Conservation (phyloP, 768 basidiomycete species). For the Kwoniella sp. region DNA sequence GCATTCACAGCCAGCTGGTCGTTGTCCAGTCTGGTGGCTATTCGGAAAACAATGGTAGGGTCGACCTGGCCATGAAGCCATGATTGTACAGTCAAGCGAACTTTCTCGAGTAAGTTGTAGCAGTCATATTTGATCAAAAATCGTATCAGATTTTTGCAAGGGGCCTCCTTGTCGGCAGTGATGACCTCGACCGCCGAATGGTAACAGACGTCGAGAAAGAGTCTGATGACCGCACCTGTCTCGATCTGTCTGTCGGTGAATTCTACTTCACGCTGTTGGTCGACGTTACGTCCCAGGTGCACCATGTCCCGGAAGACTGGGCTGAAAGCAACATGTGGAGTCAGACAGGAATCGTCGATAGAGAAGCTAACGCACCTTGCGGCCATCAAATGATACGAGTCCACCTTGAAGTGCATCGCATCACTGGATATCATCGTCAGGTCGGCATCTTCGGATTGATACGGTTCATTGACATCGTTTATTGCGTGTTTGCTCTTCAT, state of each 20-base stretch:
- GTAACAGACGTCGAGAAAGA: not conserved
- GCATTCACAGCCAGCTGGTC: no score
- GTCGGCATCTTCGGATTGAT: not conserved
- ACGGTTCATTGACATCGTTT: not conserved
- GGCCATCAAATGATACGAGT: not conserved
- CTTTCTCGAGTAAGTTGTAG: no score
- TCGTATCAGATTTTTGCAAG: not conserved
- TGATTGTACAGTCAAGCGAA: no score
- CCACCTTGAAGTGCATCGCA: not conserved
- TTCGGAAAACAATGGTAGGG: not conserved
- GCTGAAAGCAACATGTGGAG: no score
- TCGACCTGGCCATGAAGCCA: no score
- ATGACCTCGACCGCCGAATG: not conserved
- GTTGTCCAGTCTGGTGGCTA: not conserved
- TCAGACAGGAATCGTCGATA: not conserved
- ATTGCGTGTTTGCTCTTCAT: no score
- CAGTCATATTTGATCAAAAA: not conserved
- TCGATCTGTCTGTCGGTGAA: not conserved
- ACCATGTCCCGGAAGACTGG: not conserved
- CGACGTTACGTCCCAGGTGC: not conserved
- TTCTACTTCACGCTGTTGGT: not conserved
- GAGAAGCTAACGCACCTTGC: not conserved
- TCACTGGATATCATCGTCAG: constrained; percentile 1
- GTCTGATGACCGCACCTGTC: not conserved
- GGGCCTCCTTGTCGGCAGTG: not conserved